Evolutionary conservation across 495 filamentous ascomycete species (phyloP).

Genomic region (Xylaria grammica): DNA sequence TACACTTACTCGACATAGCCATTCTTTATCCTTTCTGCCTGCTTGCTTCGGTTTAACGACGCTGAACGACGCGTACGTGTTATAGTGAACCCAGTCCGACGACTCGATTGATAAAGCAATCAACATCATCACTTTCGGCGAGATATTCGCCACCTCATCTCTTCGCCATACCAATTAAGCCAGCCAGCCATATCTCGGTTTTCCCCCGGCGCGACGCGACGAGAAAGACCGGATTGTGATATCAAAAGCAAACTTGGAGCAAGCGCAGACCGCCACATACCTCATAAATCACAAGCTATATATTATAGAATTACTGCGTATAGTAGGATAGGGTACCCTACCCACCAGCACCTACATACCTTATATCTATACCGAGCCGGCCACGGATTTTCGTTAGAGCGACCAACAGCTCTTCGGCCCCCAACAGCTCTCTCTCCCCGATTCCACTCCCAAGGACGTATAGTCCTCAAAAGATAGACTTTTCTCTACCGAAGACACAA

Average conservation of each 20-base stretch:
- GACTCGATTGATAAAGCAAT: not conserved
- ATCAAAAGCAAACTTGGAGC: no score
- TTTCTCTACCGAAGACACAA: slow-evolving; percentile 17
- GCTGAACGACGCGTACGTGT: not conserved
- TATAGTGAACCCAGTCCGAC: not conserved
- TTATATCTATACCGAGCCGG: not conserved
- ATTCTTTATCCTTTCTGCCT: no score
- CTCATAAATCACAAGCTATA: no score
- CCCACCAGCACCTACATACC: not conserved
- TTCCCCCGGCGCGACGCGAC: no score
- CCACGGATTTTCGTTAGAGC: no score
- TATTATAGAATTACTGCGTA: no score
- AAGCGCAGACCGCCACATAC: no score
- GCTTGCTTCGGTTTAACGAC: no score
- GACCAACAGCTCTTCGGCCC: slow-evolving; percentile 13
- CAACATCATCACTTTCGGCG: not conserved
- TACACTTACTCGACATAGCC: no score
- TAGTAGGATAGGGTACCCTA: no score
- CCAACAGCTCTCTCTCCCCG: not conserved
- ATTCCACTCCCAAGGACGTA: not conserved
- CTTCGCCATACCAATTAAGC: not conserved
- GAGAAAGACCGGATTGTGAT: no score
- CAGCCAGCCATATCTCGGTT: no score
- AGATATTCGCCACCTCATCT: not conserved
- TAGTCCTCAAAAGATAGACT: not conserved